Conservation (phyloP, 1,284 basidiomycete genomes). For the Pascua sp. region DNA sequence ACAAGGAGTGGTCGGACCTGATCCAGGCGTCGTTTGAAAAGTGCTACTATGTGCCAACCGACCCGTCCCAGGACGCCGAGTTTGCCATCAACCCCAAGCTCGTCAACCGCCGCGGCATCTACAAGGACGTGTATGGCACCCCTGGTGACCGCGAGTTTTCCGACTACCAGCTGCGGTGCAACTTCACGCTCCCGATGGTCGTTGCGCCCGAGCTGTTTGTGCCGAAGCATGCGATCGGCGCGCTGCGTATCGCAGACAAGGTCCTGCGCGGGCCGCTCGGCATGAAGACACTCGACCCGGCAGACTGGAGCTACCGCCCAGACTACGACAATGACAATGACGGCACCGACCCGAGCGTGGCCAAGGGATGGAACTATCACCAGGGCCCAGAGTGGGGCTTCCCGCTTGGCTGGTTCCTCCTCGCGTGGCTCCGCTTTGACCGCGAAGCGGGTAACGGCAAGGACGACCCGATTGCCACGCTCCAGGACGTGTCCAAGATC, state of each 20-base stretch:
- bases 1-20: slow-evolving; percentile 82
- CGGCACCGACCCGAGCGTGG: slow-evolving; percentile 69
- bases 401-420: slow-evolving; percentile 91
- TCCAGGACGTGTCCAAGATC: slow-evolving; percentile 72
- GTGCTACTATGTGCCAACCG: slow-evolving; percentile 82
- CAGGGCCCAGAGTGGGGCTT: slow-evolving; percentile 78
- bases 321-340: slow-evolving; percentile 91
- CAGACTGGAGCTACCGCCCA: slow-evolving; percentile 79
- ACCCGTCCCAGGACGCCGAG: slow-evolving; percentile 66
- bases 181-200: slow-evolving; percentile 94
- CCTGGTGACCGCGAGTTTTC: slow-evolving; percentile 84
- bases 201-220: slow-evolving; percentile 95
- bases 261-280: slow-evolving; percentile 77
- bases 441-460: slow-evolving; percentile 54
- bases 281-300: slow-evolving; percentile 88
- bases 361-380: slow-evolving; percentile 80
- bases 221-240: slow-evolving; percentile 69
- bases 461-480: slow-evolving; percentile 59
- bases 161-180: slow-evolving; percentile 90
- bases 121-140: slow-evolving; percentile 95
- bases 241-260: slow-evolving; percentile 71
- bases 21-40: slow-evolving; percentile 85
- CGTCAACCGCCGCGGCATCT: slow-evolving; percentile 88
- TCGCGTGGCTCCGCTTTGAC: slow-evolving; percentile 86
- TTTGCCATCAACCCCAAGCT: slow-evolving; percentile 70